These are phyloP conservation scores for Myxozyma udenii DNA, from an alignment of 805 yeast genomes.

Conservation along the genomic window DNA sequence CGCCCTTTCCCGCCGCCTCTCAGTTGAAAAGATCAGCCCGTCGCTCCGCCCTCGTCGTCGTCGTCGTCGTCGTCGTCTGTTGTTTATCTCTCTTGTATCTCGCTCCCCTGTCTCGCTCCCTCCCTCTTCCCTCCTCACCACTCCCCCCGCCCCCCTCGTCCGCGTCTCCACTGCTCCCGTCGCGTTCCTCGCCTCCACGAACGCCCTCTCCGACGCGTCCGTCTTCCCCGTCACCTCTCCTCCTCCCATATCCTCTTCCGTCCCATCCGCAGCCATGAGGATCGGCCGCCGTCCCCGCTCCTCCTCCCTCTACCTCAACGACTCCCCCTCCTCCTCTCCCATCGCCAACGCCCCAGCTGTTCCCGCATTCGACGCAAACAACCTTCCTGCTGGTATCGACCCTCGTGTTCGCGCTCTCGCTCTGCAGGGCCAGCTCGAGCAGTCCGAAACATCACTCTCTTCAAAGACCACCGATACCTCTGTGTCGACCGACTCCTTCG, in stretches of 20 bases:
- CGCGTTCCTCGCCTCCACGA: slow-evolving; percentile 3
- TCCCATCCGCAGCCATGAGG: neutral
- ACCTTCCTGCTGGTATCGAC: slow-evolving; percentile 9
- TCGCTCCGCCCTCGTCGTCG: too few species aligned
- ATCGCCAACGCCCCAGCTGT: slow-evolving; percentile 8
- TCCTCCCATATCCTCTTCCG: neutral
- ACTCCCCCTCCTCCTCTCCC: slow-evolving; percentile 6
- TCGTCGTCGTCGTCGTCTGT: too few species aligned
- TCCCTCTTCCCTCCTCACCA: neutral
- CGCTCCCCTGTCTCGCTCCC: neutral
- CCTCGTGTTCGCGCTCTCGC: slow-evolving; percentile 9
- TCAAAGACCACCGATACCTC: slow-evolving; percentile 1
- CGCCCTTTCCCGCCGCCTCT: too few species aligned
- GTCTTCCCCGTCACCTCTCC: neutral
- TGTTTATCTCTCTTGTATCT: too few species aligned
- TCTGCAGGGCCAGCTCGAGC: slow-evolving; percentile 5
- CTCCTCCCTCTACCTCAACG: slow-evolving; percentile 8
- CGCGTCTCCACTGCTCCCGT: slow-evolving; percentile 7
- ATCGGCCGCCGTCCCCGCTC: slow-evolving; percentile 15
- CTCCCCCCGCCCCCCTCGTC: neutral
- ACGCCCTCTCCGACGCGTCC: slow-evolving; percentile 6
- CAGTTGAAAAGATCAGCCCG: too few species aligned
- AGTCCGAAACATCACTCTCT: slow-evolving; percentile 6
- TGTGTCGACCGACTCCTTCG: slow-evolving; percentile 1
- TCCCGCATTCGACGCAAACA: neutral